These are phyloP conservation scores for Penicillium hordei DNA, from an alignment of 2,329 filamentous ascomycete species.

Conservation along the genomic window DNA sequence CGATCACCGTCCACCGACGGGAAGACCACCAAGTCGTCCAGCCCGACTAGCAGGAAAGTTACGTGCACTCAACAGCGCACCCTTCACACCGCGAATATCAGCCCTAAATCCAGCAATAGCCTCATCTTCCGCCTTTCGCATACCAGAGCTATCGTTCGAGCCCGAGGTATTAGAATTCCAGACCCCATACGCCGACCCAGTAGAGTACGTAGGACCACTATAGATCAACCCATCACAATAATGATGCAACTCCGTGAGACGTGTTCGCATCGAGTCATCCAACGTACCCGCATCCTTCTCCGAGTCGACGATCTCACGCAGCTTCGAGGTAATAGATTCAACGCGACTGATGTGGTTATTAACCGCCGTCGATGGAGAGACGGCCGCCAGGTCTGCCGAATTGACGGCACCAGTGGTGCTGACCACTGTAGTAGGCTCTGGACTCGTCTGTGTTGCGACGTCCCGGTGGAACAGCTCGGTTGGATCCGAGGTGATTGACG, in stretches of 20 bases:
- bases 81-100: constrained; percentile 64
- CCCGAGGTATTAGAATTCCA: constrained; percentile 27
- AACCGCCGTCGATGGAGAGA: constrained; percentile 28
- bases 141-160: constrained; percentile 18
- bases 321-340: constrained; percentile 52
- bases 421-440: constrained; percentile 28
- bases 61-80: constrained; percentile 61
- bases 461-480: constrained; percentile 65
- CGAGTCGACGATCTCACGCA: constrained; percentile 48
- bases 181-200: constrained; percentile 33
- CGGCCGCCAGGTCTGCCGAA: constrained; percentile 11
- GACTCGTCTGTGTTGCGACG: constrained; percentile 62
- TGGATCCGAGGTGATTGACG: constrained; percentile 55
- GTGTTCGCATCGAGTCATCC: constrained; percentile 36
- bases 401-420: constrained; percentile 26
- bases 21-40: constrained; percentile 24
- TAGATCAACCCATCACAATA: constrained; percentile 54
- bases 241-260: constrained; percentile 48
- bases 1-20: constrained; percentile 17
- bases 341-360: constrained; percentile 48
- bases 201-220: constrained; percentile 31
- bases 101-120: constrained; percentile 59
- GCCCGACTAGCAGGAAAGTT: constrained; percentile 54
- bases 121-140: constrained; percentile 52
- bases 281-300: constrained; percentile 37